These are phyloP conservation scores for Excoecaria cochinchinensis DNA, from an alignment of 345 rosid genomes.

Conservation along the genomic window DNA sequence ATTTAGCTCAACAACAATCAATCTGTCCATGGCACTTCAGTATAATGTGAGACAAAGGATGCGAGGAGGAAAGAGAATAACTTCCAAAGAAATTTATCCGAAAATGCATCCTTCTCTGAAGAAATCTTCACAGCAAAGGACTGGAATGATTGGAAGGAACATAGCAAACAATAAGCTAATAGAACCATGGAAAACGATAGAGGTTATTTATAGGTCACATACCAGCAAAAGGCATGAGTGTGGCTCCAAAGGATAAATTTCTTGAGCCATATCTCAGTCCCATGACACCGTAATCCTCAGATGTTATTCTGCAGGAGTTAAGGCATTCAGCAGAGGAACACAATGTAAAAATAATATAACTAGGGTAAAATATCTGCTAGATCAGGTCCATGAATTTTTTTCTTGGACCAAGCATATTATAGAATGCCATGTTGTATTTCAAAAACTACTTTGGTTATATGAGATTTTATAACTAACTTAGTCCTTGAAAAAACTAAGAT, in stretches of 20 bases:
- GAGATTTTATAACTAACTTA: too few relatives aligned
- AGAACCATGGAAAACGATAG: conserved; percentile 1
- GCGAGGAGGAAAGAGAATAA: background rate
- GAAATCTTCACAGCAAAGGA: background rate
- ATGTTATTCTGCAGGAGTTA: conserved; percentile 38
- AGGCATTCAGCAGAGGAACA: conserved; percentile 18
- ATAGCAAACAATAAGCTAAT: background rate
- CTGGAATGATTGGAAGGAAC: background rate
- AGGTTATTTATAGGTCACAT: conserved; percentile 3
- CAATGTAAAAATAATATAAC: background rate
- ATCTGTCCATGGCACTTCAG: background rate
- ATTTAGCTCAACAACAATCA: background rate
- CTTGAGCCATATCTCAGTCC: conserved; percentile 83
- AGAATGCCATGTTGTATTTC: too few relatives aligned
- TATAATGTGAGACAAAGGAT: background rate
- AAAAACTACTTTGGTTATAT: too few relatives aligned
- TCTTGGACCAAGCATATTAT: too few relatives aligned
- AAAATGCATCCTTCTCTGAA: background rate
- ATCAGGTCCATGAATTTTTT: too few relatives aligned
- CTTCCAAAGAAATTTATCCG: background rate
- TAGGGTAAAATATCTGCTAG: background rate
- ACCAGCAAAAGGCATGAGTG: conserved; percentile 60
- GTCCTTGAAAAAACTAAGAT: too few relatives aligned
- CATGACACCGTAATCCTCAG: conserved; percentile 66
- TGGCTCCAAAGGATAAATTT: conserved; percentile 70